phyloP scores from a whole-genome alignment of 192 early-diverging fungal genomes.

The Spinellus fusiger region DNA sequence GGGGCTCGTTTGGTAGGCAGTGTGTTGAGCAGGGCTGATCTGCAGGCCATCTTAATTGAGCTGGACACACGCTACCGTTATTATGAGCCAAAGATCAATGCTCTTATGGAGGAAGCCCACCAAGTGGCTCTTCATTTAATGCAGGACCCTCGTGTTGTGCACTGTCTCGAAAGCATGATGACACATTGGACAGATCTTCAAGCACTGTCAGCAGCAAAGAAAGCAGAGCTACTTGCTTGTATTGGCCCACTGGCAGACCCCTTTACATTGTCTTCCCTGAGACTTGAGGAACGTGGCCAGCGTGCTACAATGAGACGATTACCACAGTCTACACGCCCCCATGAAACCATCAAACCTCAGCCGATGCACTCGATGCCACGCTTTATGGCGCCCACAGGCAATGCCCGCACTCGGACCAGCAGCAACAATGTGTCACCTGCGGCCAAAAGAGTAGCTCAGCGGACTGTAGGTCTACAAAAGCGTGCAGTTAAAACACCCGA shows the following conservation, averaged over 20 bases:
- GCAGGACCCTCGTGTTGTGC: constrained; percentile 39
- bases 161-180: constrained; percentile 32
- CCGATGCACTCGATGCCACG: background rate
- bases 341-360: background rate
- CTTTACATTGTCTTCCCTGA: constrained; percentile 1
- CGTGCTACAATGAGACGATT: background rate
- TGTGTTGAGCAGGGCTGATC: constrained; percentile 21
- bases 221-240: constrained; percentile 26
- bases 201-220: constrained; percentile 35
- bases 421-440: constrained; percentile 4
- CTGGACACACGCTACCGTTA: constrained; percentile 36
- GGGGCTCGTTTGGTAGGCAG: constrained; percentile 4
- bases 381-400: background rate
- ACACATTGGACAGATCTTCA: constrained; percentile 47
- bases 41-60: constrained; percentile 36
- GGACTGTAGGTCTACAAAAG: background rate
- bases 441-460: background rate
- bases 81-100: constrained; percentile 37
- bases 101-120: constrained; percentile 27
- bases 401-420: background rate
- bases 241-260: constrained; percentile 22
- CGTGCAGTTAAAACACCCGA: background rate
- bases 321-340: background rate
- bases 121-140: constrained; percentile 15
- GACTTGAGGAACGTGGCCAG: background rate